Percentiles rank a stretch among this genome's conserved stretches.
phyloP scores from a whole-genome alignment of 1,284 basidiomycete genomes.

The Megacollybia platyphylla region DNA sequence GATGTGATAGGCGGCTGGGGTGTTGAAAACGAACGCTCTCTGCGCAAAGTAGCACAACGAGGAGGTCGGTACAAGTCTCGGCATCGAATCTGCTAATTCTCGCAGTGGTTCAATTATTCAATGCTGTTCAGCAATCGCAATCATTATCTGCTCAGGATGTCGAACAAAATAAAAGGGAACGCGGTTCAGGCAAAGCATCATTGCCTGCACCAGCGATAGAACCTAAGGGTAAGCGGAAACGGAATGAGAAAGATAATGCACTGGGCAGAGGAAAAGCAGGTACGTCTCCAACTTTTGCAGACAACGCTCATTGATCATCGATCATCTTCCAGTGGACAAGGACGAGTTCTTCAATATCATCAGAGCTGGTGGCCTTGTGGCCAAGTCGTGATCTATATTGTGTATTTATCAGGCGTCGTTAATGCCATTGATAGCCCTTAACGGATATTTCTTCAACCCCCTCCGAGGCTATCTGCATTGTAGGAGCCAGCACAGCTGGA shows the following conservation, averaged over 20 bases:
- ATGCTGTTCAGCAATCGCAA: slow-evolving; percentile 71
- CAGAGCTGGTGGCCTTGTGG: slow-evolving; percentile 59
- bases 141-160: slow-evolving; percentile 32
- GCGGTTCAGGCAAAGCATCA: slow-evolving; percentile 63
- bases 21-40: slow-evolving; percentile 58
- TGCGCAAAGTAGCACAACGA: slow-evolving; percentile 72
- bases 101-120: slow-evolving; percentile 71
- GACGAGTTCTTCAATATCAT: slow-evolving; percentile 73
- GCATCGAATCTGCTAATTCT: not conserved
- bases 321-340: slow-evolving; percentile 39
- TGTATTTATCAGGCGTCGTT: no score
- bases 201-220: slow-evolving; percentile 49
- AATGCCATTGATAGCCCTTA: not conserved
- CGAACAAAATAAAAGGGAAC: slow-evolving; percentile 42
- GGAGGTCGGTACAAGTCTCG: slow-evolving; percentile 40
- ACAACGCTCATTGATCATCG: slow-evolving; percentile 12
- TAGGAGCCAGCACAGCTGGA: slow-evolving; percentile 31
- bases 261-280: slow-evolving; percentile 43
- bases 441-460: not conserved
- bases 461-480: not conserved
- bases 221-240: slow-evolving; percentile 28
- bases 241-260: slow-evolving; percentile 39
- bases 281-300: slow-evolving; percentile 18
- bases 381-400: slow-evolving; percentile 18
- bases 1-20: slow-evolving; percentile 81